phyloP scores from a whole-genome alignment of 73 alveolate genomes.

The Breviolum minutum region DNA sequence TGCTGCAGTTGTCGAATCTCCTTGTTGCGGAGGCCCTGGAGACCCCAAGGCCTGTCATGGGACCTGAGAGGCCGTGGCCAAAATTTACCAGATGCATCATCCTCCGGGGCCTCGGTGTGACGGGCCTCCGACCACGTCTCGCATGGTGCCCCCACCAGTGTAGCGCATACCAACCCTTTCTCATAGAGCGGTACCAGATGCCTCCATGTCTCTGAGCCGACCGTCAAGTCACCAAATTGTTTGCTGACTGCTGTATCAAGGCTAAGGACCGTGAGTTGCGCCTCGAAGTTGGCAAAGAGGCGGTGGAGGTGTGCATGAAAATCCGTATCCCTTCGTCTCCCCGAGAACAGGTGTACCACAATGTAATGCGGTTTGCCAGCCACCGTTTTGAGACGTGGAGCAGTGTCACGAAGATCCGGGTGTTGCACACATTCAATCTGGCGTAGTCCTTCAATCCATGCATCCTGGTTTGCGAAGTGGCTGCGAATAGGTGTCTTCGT shows the following conservation, averaged over 20 bases:
- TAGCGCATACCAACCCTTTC: background rate
- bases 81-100: background rate
- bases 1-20: background rate
- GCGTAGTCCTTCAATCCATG: background rate
- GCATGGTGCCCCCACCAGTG: background rate
- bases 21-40: background rate
- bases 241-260: background rate
- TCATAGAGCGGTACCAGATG: background rate
- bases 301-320: background rate
- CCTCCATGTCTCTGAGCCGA: background rate
- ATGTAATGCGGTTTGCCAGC: background rate
- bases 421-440: background rate
- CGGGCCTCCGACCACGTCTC: background rate
- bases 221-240: background rate
- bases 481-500: too few relatives aligned
- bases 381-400: too few relatives aligned
- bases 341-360: background rate
- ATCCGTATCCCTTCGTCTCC: background rate
- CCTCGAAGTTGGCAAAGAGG: too few relatives aligned
- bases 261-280: background rate
- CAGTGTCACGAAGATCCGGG: background rate
- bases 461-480: background rate
- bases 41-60: background rate
- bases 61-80: background rate
- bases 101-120: background rate